Base-by-base conservation (phyloP, 495 filamentous ascomycete species). In the Aspergillus panamensis region DNA sequence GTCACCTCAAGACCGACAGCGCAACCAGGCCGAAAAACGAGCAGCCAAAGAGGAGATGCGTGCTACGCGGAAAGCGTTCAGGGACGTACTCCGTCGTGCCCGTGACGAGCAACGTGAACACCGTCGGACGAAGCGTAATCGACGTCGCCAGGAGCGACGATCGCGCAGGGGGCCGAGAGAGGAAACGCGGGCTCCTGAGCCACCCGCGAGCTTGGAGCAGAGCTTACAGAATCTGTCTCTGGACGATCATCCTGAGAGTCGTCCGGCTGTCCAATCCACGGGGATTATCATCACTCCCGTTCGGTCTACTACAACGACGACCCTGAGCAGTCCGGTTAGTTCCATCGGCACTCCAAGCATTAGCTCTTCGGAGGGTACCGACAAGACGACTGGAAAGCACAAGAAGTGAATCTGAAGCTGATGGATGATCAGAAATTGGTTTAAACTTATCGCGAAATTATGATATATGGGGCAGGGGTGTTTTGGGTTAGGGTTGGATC, bases 11-110 rank as follows among this genome's bases (percentile, higher is more conserved):
- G 68, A 74, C 39, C 68, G 71, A 10, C 63, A 71, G 39, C 69
- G 68, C 8, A 68, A 70, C 16, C 59, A 62, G 21, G 58, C 61
- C 0, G 72, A 75, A n/a, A 62, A 62, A 16, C 66, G 62, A 6
- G 68, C 68, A 2, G 64, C 74, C 44, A 78, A 73, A 48, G 73
- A 75, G 33, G 76, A 79, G 57, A 66, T 73, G 51, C 68, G 68
- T 1, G 66, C 68, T 14, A 73, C 74, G 7, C 65, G 62, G 31
- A 71, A 77, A 45, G 73, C 71, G 7, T 77, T 79, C 59, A 60
- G 67, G 29, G 73, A 75, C n/a, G 64, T 74, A 7, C 58, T 74
- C 9, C 69, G 70, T 0, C 69, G 74, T 4, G 76, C 76, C 0
- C 64, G 75, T 7, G 68, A 74, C 3, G 76, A 79, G 57, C 69